These are phyloP conservation scores for Starmera stellimalicola DNA, from an alignment of 1,139 yeast species.

Conservation along the genomic window DNA sequence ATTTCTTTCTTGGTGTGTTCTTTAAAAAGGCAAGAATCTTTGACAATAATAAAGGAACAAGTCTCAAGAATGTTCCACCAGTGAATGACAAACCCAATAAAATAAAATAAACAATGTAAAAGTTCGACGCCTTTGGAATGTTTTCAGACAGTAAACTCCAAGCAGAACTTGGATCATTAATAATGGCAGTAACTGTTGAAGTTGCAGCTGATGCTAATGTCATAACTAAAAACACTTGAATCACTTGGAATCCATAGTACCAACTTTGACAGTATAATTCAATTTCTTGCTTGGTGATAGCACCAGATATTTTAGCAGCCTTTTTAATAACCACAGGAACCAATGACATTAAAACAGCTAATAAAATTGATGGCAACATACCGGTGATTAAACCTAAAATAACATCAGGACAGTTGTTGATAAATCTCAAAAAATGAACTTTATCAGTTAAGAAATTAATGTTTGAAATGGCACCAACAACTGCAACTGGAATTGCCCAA, in stretches of 20 bases:
- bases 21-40: conserved; percentile 34
- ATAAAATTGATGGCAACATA: conserved; percentile 57
- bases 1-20: conserved; percentile 60
- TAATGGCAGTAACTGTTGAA: conserved; percentile 49
- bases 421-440: conserved; percentile 53
- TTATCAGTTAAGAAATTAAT: conserved; percentile 52
- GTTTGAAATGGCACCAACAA: conserved; percentile 73
- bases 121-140: conserved; percentile 66
- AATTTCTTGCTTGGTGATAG: conserved; percentile 57
- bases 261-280: conserved; percentile 80
- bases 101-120: conserved; percentile 55
- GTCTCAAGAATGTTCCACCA: conserved; percentile 53
- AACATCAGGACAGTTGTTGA: conserved; percentile 48
- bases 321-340: conserved; percentile 72
- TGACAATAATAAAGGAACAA: conserved; percentile 33
- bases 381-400: conserved; percentile 67
- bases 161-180: conserved; percentile 42
- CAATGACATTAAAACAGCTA: conserved; percentile 61
- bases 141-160: conserved; percentile 48
- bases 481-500: conserved; percentile 85
- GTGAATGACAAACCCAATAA: conserved; percentile 63
- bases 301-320: conserved; percentile 68
- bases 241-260: conserved; percentile 82
- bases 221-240: conserved; percentile 74
- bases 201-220: conserved; percentile 79